These are phyloP conservation scores for Moelleriella libera DNA, from an alignment of 2,329 filamentous ascomycete genomes.

Conservation along the genomic window DNA sequence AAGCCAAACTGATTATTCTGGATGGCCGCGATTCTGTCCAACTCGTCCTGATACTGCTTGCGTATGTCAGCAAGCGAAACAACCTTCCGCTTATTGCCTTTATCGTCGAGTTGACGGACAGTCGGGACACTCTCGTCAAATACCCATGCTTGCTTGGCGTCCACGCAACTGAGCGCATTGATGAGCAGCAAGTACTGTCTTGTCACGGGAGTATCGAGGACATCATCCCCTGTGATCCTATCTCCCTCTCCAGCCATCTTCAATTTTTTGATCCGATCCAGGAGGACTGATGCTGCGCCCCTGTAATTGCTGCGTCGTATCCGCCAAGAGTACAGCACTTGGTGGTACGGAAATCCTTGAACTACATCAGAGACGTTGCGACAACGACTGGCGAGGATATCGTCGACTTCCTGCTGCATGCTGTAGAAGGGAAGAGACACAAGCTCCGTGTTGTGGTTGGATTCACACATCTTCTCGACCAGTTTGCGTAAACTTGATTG, in stretches of 20 bases:
- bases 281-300: slow-evolving; percentile 51
- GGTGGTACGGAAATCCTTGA: slow-evolving; percentile 66
- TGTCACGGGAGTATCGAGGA: slow-evolving; percentile 49
- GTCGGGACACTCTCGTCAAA: slow-evolving; percentile 23
- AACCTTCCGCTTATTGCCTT: slow-evolving; percentile 49
- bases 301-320: slow-evolving; percentile 76
- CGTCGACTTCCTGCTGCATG: slow-evolving; percentile 66
- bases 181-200: slow-evolving; percentile 82
- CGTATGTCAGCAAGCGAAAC: slow-evolving; percentile 77
- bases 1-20: slow-evolving; percentile 84
- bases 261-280: slow-evolving; percentile 51
- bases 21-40: slow-evolving; percentile 79
- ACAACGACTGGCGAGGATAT: slow-evolving; percentile 59
- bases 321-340: slow-evolving; percentile 84
- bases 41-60: slow-evolving; percentile 76
- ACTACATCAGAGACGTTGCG: slow-evolving; percentile 52
- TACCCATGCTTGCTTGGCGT: slow-evolving; percentile 69
- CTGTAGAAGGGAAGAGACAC: slow-evolving; percentile 66
- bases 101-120: slow-evolving; percentile 9
- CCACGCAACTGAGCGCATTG: slow-evolving; percentile 80
- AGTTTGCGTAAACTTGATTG: slow-evolving; percentile 58
- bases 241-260: slow-evolving; percentile 44
- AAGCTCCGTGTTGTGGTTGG: slow-evolving; percentile 51
- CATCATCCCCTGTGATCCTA: slow-evolving; percentile 37
- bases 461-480: slow-evolving; percentile 53